Conservation (phyloP, 2,329 filamentous ascomycete species). For the Fusarium acutatum region DNA sequence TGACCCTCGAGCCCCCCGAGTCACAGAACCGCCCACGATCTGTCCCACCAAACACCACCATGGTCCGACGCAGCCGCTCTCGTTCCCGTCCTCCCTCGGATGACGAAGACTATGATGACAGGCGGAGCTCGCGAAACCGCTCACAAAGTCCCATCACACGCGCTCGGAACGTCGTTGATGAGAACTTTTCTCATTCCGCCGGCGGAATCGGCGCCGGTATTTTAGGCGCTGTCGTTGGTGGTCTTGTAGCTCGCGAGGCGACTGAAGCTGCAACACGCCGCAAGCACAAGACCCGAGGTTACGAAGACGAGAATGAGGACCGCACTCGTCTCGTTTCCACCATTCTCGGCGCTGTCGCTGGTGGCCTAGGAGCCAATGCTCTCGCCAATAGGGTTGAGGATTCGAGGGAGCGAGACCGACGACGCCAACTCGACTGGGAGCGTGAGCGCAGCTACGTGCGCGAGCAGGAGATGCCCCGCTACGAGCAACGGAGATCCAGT, state of each 20-base stretch:
- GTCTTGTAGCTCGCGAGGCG: conserved; percentile 60
- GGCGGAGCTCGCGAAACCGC: conserved; percentile 40
- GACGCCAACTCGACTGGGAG: conserved; percentile 49
- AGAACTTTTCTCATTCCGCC: conserved; percentile 58
- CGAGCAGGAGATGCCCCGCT: conserved; percentile 41
- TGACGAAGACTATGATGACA: conserved; percentile 33
- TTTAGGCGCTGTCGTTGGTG: conserved; percentile 63
- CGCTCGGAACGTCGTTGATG: conserved; percentile 52
- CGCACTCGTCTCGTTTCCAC: conserved; percentile 56
- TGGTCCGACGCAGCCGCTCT: conserved; percentile 37
- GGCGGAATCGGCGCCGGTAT: conserved; percentile 61
- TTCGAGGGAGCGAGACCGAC: conserved; percentile 45
- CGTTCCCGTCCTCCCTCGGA: conserved; percentile 35
- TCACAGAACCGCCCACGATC: conserved; percentile 45
- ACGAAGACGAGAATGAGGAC: conserved; percentile 41
- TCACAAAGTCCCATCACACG: conserved; percentile 50
- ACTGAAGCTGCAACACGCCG: conserved; percentile 52
- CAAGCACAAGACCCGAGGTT: conserved; percentile 40
- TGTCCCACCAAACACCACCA: conserved; percentile 43
- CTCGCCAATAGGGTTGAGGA: conserved; percentile 55
- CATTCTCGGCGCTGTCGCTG: conserved; percentile 63
- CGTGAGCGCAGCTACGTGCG: conserved; percentile 46
- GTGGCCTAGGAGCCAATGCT: conserved; percentile 63
- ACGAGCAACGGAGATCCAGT: conserved; percentile 32
- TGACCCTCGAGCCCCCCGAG: conserved; percentile 43